Base-by-base conservation (phyloP, 108 stramenopile genomes). In the Cyclotella baltica region DNA sequence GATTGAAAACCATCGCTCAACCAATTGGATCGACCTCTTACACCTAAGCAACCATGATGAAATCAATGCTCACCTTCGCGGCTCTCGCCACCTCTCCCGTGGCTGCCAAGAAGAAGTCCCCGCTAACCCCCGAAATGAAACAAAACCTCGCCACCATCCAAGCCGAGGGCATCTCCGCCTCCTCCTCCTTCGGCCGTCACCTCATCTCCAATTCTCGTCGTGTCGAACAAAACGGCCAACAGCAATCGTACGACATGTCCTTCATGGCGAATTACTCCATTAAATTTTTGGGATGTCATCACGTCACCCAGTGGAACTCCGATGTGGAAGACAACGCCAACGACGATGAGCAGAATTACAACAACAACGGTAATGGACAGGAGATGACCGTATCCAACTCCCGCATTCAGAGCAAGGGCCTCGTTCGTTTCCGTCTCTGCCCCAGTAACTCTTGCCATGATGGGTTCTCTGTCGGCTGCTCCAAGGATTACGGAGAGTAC, bases 261-360 rank as follows among this genome's bases (percentile, higher is more conserved):
- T 87, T 75, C 63, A 55, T 95, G 30, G 68, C 83, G 25, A 80
- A 79, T 34, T 95, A 89, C 84, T 88, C 87, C 69, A 78, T 92
- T 81, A 93, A 93, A 83, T 95, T 95, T 83, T 83, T 89, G 57
- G 94, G 94, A 23, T 95, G 94, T 78, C 89, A 92, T 63, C 87
- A 91, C 52, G 88, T 92, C 37, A 83, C 84, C 11, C 90, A 95
- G 66, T 95, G 94, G 94, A 61, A 74, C 22, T 46, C 51, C 25
- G 59, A 74, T n/a, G 67, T 30, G 11, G 77, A 78, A 13, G 46
- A 61, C 6, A 47, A 76, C 20, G 57, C 67, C 43, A 46, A 48
- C 30, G n/a, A 51, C 35, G 13, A 61, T 13, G 15, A 61, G 6
- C 29, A 91, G 72, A 56, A 78, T 20, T 69, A 89, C 51, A 83